Conservation (phyloP, 345 rosid species). For the Gynandropsis gynandra region DNA sequence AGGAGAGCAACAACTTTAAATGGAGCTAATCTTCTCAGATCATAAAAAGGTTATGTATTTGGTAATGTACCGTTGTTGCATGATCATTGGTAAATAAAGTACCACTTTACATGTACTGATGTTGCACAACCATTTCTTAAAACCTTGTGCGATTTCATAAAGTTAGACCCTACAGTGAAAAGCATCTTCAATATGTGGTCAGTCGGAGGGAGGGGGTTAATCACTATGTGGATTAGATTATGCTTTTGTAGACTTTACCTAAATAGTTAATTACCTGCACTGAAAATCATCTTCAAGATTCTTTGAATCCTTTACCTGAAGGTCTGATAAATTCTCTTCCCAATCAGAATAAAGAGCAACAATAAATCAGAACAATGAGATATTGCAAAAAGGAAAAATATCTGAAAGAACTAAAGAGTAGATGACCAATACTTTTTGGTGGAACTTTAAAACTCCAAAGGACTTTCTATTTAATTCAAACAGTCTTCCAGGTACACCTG, state of each 20-base stretch:
- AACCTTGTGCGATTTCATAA: too few species aligned
- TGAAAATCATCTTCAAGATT: too few species aligned
- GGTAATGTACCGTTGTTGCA: slow-evolving; percentile 8
- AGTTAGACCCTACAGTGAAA: too few species aligned
- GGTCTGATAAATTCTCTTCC: slow-evolving; percentile 50
- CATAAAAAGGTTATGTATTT: slow-evolving; percentile 11
- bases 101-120: too few species aligned
- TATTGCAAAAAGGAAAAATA: slow-evolving; percentile 37
- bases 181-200: slow-evolving; percentile 13
- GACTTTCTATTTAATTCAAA: too few species aligned
- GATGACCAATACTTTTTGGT: too few species aligned
- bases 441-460: too few species aligned
- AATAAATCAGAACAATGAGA: slow-evolving; percentile 49
- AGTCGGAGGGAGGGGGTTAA: too few species aligned
- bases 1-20: background rate
- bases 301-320: slow-evolving; percentile 34
- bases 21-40: slow-evolving; percentile 6
- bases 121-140: too few species aligned
- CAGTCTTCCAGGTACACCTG: too few species aligned
- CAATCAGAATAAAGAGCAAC: slow-evolving; percentile 42
- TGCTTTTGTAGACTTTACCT: slow-evolving; percentile 31
- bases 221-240: slow-evolving; percentile 18
- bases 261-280: slow-evolving; percentile 46
- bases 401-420: too few species aligned
- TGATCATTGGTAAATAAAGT: background rate